These are phyloP conservation scores for Penicillium arizonense DNA, from an alignment of 495 filamentous ascomycete genomes.

Conservation along the genomic window DNA sequence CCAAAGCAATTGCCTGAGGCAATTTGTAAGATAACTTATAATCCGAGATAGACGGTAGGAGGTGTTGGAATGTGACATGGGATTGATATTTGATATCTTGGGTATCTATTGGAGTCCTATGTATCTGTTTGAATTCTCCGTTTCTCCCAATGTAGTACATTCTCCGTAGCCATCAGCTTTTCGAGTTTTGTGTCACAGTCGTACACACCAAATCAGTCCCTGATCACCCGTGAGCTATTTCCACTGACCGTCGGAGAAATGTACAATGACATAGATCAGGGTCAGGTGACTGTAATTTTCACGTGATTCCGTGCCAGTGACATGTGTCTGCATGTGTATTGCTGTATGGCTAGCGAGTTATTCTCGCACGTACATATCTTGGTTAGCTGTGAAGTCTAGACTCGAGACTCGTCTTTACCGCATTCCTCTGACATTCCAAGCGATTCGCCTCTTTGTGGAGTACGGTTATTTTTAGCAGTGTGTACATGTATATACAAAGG, in stretches of 20 bases:
- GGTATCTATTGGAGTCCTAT: not conserved
- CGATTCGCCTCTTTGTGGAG: not conserved
- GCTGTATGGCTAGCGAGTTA: no score
- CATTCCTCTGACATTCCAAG: slow-evolving; percentile 5
- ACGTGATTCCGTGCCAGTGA: no score
- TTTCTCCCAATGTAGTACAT: not conserved
- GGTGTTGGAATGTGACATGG: not conserved
- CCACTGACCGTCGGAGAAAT: no score
- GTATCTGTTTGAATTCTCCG: not conserved
- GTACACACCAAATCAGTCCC: not conserved
- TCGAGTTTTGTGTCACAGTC: slow-evolving; percentile 16
- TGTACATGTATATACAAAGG: not conserved
- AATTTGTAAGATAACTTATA: slow-evolving; percentile 6
- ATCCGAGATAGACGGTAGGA: not conserved
- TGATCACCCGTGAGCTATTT: no score
- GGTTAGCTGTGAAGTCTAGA: no score
- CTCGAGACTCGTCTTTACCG: no score
- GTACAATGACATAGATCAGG: no score
- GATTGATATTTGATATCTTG: not conserved
- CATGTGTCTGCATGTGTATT: no score
- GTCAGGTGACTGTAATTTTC: no score
- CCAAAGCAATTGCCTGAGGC: not conserved
- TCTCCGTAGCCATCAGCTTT: not conserved
- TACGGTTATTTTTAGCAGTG: slow-evolving; percentile 23
- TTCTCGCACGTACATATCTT: no score